These are phyloP conservation scores for Lactifluus volemus DNA, from an alignment of 768 basidiomycete genomes.

Conservation along the genomic window DNA sequence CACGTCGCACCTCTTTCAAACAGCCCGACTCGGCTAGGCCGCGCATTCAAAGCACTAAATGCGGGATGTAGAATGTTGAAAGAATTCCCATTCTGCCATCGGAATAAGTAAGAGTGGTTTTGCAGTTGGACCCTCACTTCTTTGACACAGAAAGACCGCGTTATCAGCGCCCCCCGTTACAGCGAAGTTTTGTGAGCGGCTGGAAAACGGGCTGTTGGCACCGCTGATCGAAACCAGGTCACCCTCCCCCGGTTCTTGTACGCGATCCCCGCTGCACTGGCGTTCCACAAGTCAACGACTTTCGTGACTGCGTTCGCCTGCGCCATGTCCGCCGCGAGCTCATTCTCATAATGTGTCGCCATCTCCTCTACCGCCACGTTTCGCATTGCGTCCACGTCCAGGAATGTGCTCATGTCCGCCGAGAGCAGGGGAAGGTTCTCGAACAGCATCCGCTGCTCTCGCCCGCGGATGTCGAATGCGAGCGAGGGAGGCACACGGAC, in stretches of 20 bases:
- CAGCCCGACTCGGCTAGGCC: constrained; percentile 14
- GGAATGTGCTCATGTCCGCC: constrained; percentile 20
- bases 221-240: constrained; percentile 21
- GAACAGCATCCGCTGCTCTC: constrained; percentile 59
- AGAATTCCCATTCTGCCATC: constrained; percentile 5
- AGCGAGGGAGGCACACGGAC: constrained; percentile 43
- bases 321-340: constrained; percentile 29
- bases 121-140: constrained; percentile 9
- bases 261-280: constrained; percentile 78
- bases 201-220: constrained; percentile 14
- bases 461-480: constrained; percentile 57
- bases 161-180: constrained; percentile 8
- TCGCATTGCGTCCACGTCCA: not conserved
- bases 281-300: constrained; percentile 78
- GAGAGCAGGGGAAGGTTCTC: constrained; percentile 52
- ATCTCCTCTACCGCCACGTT: not conserved
- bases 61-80: constrained; percentile 16
- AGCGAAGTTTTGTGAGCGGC: constrained; percentile 3
- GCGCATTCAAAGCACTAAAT: not conserved
- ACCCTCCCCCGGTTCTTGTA: constrained; percentile 80
- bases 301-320: constrained; percentile 54
- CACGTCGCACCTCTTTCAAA: no score
- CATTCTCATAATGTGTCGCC: constrained; percentile 20
- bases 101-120: constrained; percentile 13
- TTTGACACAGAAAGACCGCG: constrained; percentile 16